Base-by-base conservation (phyloP, 208 protist species). In the Herpetomonas tarakana region DNA sequence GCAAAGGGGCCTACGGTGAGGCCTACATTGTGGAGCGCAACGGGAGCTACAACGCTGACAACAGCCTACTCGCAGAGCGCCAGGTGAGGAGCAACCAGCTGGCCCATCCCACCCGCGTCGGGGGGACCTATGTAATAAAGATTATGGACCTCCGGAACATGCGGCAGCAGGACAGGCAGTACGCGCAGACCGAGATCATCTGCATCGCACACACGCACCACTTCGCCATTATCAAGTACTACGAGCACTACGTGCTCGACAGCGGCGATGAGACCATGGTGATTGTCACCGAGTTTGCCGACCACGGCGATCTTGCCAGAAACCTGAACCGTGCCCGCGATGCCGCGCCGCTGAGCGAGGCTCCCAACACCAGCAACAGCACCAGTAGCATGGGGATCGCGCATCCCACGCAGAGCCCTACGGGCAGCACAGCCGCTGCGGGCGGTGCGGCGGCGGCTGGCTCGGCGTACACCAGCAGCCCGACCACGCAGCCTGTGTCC, bases 1-100 rank as follows among this genome's bases (percentile, higher is more conserved):
- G 94, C 22, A 96, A 94, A 60, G 94, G 94, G 0, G 83, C 86
- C 28, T 98, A 93, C 70, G 94, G 93, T 14, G 91, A 92, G 61
- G 93, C 91, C 3, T 86, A 77, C 70, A 74, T 93, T 41, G 86
- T 91, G 22, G 60, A 74, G 65, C 78, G 81, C 53, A 91, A 91
- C 62, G 66, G 78, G 25, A 18, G 41, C 11, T 86, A 91, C 57
- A 50, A 77, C 66, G 21, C 76, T 0, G 30, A 59, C 0, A 0
- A 51, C 4, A 68, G 68, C 52, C 56, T 65, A 6, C 44, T 50
- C 3, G 30, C 61, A 21, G 76, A 86, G 62, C 28, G 54, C 24
- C 75, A 82, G 49, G 64, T 59, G 21, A 30, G 55, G 12, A 65
- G 26, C 50, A 81, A 74, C 38, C 44, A 7, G 3, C 60, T 76